A percentile compares a stretch with the other conserved stretches of the same genome.
phyloP scores from a whole-genome alignment of 108 stramenopile species.

The Licmophora abbreviata region DNA sequence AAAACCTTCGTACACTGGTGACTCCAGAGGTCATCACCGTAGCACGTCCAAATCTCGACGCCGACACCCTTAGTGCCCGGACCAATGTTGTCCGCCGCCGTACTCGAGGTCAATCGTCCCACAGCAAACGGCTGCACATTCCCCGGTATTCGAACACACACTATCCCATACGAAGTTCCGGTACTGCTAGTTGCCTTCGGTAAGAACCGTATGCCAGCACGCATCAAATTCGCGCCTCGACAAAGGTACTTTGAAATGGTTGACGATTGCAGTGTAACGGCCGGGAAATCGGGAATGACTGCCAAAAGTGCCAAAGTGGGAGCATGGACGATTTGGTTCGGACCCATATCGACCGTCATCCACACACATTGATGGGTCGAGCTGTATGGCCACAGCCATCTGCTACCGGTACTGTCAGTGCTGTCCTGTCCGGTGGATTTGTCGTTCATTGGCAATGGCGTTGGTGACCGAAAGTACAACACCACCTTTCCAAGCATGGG shows the following conservation, averaged over 20 bases:
- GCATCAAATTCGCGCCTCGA: constrained; percentile 81
- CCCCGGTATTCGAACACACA: constrained; percentile 36
- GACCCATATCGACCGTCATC: constrained; percentile 14
- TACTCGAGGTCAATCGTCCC: constrained; percentile 28
- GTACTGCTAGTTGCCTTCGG: constrained; percentile 15
- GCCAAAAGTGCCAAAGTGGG: neutral
- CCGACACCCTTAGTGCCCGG: constrained; percentile 57
- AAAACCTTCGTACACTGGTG: constrained; percentile 17
- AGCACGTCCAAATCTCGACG: constrained; percentile 53
- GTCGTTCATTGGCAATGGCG: neutral
- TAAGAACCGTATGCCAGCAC: constrained; percentile 53
- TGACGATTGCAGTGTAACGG: constrained; percentile 26
- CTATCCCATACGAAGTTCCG: constrained; percentile 19
- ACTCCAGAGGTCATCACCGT: constrained; percentile 81
- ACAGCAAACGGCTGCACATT: constrained; percentile 77
- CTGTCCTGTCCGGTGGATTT: too few species aligned
- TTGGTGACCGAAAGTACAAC: constrained; percentile 9
- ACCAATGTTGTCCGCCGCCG: constrained; percentile 21
- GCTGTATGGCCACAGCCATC: constrained; percentile 10
- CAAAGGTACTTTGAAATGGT: constrained; percentile 67
- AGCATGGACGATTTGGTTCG: neutral
- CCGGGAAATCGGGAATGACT: constrained; percentile 14
- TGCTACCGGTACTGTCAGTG: too few species aligned
- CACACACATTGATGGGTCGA: constrained; percentile 13
- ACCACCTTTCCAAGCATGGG: constrained; percentile 19